Percentiles rank a stretch among this genome's conserved stretches.
These are phyloP conservation scores for Medicago truncatula DNA, from an alignment of 306 rosid species.

Conservation along the genomic window DNA sequence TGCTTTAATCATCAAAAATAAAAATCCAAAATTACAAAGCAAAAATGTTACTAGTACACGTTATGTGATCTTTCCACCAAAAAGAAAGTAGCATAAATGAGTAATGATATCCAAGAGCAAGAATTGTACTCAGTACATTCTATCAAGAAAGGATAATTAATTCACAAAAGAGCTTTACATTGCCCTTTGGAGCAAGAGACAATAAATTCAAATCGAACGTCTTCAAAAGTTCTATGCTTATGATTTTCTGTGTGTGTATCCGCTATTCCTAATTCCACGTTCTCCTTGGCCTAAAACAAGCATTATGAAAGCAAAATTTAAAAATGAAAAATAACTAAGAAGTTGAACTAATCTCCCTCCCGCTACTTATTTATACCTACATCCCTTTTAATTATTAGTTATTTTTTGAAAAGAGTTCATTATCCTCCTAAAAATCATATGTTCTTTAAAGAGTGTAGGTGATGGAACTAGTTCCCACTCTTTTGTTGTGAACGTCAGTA, in stretches of 20 bases:
- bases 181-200: background rate
- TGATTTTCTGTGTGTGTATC: constrained; percentile 41
- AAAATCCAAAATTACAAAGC: constrained; percentile 41
- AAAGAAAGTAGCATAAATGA: constrained; percentile 43
- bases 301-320: constrained; percentile 42
- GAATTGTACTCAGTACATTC: constrained; percentile 62
- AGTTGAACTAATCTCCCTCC: constrained; percentile 36
- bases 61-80: constrained; percentile 35
- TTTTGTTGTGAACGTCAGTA: constrained; percentile 98
- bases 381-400: constrained; percentile 40
- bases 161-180: constrained; percentile 17
- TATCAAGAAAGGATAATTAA: constrained; percentile 38
- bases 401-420: constrained; percentile 64
- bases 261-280: constrained; percentile 66
- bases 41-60: constrained; percentile 47
- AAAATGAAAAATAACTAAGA: constrained; percentile 44
- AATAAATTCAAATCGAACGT: constrained; percentile 40
- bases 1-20: constrained; percentile 29
- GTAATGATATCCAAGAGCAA: constrained; percentile 45
- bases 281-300: constrained; percentile 94
- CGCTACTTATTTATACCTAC: constrained; percentile 42
- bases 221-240: constrained; percentile 42
- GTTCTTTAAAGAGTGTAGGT: constrained; percentile 91
- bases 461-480: constrained; percentile 98
- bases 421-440: constrained; percentile 94